Base-by-base conservation (phyloP, 2,329 filamentous ascomycete genomes). In the Fonsecaea nubica region DNA sequence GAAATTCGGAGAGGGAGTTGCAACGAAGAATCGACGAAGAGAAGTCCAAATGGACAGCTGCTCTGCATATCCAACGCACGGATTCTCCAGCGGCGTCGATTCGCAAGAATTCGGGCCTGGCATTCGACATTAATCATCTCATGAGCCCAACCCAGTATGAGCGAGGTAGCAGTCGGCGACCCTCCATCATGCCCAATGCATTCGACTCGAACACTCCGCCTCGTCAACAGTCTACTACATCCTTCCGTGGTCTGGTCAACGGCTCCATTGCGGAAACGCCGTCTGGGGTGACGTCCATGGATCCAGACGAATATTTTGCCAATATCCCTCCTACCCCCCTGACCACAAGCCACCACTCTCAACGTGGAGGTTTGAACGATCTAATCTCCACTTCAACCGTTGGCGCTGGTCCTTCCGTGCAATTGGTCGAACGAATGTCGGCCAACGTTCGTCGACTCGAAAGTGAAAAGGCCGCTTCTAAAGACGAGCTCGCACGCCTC, bases 371-470 rank as follows among this genome's bases (percentile, higher is more conserved):
- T 6, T 86, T 91, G 66, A 90, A 93, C 72, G 93, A 97, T 74
- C 90, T 96, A 81, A 86, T 95, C 35, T 96, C 92, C 1, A 91
- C 92, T 6, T 96, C 93, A 0, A 97, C 94, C 0, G 90, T 92
- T 8, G 94, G 90, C 0, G 93, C 94, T 0, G 95, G 95, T 0
- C 95, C 95, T 0, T 94, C 91, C 0, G 94, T 99, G 1, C 94
- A 98, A 79, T 86, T 99, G 0, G 93, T 99, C 15, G 95, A 98
- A 80, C 88, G 94, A 61, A 96, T 99, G 92, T 96, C 92, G 75
- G 92, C 93, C 2, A 92, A 93, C 0, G 93, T 99, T 53, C 90
- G 95, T 9, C 88, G 94, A 5, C 83, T 99, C 0, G 95, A 99
- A 76, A 92, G 89, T 57, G 95, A 99, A 76, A 96, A 96, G 76